phyloP scores from a whole-genome alignment of 805 yeast species.

The Teunomyces lycoperdinae region DNA sequence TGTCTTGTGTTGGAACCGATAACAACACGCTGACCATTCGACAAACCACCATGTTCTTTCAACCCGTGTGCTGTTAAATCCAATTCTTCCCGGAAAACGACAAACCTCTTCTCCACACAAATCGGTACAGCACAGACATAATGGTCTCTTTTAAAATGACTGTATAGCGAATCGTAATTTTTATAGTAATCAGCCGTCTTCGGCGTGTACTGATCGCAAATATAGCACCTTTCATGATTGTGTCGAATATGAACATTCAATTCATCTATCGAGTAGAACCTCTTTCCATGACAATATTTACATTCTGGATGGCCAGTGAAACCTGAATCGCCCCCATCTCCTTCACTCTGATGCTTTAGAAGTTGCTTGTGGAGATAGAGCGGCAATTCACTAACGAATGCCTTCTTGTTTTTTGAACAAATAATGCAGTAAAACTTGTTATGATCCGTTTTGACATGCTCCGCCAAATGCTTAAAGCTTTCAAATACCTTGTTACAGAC shows the following conservation, averaged over 20 bases:
- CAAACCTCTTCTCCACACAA: constrained; percentile 87
- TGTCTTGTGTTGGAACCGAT: constrained; percentile 37
- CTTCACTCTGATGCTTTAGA: constrained; percentile 65
- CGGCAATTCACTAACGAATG: constrained; percentile 69
- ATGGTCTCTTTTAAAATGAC: constrained; percentile 74
- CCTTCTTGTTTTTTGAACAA: constrained; percentile 74
- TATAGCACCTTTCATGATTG: constrained; percentile 82
- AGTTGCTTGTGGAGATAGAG: constrained; percentile 61
- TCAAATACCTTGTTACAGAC: constrained; percentile 41
- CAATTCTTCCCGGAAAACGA: constrained; percentile 82
- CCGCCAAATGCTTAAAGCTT: constrained; percentile 55
- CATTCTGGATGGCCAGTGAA: constrained; percentile 90
- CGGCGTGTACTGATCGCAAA: constrained; percentile 76
- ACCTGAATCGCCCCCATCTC: constrained; percentile 61
- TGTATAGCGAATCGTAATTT: constrained; percentile 69
- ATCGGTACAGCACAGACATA: constrained; percentile 70
- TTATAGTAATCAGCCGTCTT: constrained; percentile 60
- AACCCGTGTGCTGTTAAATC: constrained; percentile 88
- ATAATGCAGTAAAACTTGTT: constrained; percentile 65
- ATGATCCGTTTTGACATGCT: constrained; percentile 67
- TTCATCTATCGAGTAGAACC: constrained; percentile 90
- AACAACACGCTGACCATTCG: constrained; percentile 42
- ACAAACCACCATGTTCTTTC: constrained; percentile 67
- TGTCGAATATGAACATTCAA: constrained; percentile 77
- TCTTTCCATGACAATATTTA: constrained; percentile 65